Evolutionary conservation across 140 eudicot genomes (phyloP).

Genomic region (Cichorium intybus): DNA sequence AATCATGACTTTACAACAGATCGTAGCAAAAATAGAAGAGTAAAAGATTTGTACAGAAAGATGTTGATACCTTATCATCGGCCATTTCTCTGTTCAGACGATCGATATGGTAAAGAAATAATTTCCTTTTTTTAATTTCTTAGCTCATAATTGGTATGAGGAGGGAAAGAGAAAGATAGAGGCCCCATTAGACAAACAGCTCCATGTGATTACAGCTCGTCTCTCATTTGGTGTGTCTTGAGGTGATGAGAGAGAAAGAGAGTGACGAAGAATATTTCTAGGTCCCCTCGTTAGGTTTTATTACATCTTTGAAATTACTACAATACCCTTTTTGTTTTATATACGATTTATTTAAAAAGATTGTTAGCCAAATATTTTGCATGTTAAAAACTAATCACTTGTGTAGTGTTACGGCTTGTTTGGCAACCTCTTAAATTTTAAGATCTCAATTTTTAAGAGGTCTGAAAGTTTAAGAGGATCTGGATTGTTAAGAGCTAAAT

Average conservation of each 20-base stretch:
- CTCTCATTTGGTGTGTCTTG: conserved; percentile 40
- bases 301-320: not conserved
- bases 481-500: too few species aligned
- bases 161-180: conserved; percentile 26
- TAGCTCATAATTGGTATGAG: conserved; percentile 29
- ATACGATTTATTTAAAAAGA: not conserved
- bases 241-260: conserved; percentile 29
- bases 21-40: not conserved
- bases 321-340: not conserved
- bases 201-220: conserved; percentile 69
- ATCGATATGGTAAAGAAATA: conserved; percentile 19
- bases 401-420: too few species aligned
- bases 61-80: conserved; percentile 54
- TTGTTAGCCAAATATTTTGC: too few species aligned
- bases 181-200: conserved; percentile 46
- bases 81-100: conserved; percentile 44
- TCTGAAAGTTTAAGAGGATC: too few species aligned
- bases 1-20: conserved; percentile 16
- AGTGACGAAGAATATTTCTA: conserved; percentile 23
- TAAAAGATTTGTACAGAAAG: conserved; percentile 7
- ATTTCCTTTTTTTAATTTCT: not conserved
- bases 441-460: too few species aligned
- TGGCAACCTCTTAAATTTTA: too few species aligned
- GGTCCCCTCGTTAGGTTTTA: conserved; percentile 13
- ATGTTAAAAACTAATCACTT: too few species aligned